Conservation (phyloP, 495 filamentous ascomycete genomes). For the Lophiotrema nucula region DNA sequence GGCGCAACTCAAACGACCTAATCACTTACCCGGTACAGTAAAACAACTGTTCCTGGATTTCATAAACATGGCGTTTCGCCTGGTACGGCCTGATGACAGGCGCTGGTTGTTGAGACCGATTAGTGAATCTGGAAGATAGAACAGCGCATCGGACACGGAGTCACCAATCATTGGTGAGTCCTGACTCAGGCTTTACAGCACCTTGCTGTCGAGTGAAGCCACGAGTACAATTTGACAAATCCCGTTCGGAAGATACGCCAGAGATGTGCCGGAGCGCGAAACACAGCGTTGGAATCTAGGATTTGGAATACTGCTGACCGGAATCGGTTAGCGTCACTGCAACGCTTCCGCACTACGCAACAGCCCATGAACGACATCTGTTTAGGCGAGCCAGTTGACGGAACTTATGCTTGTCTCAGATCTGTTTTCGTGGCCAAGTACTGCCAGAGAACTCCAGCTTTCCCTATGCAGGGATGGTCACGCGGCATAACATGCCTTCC, state of each 20-base stretch:
- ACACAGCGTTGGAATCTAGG: background rate
- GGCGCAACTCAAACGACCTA: background rate
- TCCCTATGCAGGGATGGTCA: too few relatives aligned
- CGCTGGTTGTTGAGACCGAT: conserved; percentile 1
- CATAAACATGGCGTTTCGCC: background rate
- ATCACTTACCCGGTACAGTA: conserved; percentile 1
- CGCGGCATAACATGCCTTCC: too few relatives aligned
- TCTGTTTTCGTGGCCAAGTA: background rate
- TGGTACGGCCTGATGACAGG: background rate
- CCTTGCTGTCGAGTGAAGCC: conserved; percentile 6
- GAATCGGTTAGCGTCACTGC: background rate
- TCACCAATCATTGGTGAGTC: background rate
- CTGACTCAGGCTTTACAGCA: background rate
- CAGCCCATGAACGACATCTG: background rate
- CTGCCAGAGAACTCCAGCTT: too few relatives aligned
- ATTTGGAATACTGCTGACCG: conserved; percentile 1
- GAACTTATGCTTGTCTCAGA: background rate
- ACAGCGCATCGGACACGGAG: background rate
- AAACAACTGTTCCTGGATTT: conserved; percentile 6
- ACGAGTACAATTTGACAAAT: conserved; percentile 27
- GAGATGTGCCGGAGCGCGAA: background rate
- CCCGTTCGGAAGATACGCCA: background rate
- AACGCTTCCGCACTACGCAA: background rate
- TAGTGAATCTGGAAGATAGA: conserved; percentile 4
- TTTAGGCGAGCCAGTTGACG: background rate